Evolutionary conservation across 331 rosid species (phyloP).

Genomic region (Quercus lobata): DNA sequence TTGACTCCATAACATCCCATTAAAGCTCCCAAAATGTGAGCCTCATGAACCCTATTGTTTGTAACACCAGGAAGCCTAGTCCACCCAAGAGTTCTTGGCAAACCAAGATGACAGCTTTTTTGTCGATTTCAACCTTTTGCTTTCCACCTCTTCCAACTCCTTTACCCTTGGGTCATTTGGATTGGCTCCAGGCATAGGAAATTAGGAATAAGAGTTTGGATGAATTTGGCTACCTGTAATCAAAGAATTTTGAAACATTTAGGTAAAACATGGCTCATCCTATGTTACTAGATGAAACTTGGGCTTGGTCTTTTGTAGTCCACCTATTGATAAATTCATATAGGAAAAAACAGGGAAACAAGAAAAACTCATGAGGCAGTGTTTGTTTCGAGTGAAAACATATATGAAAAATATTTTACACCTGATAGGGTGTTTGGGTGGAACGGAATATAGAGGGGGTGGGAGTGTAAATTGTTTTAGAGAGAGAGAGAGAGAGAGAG

Average conservation of each 20-base stretch:
- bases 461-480: too few species aligned
- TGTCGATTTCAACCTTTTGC: slow-evolving; percentile 52
- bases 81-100: slow-evolving; percentile 77
- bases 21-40: slow-evolving; percentile 93
- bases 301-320: not conserved
- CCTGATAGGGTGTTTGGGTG: too few species aligned
- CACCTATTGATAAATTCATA: not conserved
- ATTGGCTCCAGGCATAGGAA: slow-evolving; percentile 24
- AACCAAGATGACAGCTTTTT: slow-evolving; percentile 38
- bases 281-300: not conserved
- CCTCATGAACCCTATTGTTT: slow-evolving; percentile 72
- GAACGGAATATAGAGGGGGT: too few species aligned
- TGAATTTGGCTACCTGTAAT: slow-evolving; percentile 70
- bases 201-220: slow-evolving; percentile 39
- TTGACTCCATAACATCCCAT: slow-evolving; percentile 97
- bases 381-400: too few species aligned
- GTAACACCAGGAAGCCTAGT: slow-evolving; percentile 46
- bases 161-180: slow-evolving; percentile 21
- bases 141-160: slow-evolving; percentile 65
- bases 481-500: too few species aligned
- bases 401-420: too few species aligned
- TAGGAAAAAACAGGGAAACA: not conserved
- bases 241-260: slow-evolving; percentile 45
- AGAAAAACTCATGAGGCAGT: too few species aligned
- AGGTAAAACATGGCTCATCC: slow-evolving; percentile 50